Evolutionary conservation across 1,139 yeast genomes (phyloP), one percentile per base, ranked within the genome.

Genomic region (Suhomyces atakaporum): DNA sequence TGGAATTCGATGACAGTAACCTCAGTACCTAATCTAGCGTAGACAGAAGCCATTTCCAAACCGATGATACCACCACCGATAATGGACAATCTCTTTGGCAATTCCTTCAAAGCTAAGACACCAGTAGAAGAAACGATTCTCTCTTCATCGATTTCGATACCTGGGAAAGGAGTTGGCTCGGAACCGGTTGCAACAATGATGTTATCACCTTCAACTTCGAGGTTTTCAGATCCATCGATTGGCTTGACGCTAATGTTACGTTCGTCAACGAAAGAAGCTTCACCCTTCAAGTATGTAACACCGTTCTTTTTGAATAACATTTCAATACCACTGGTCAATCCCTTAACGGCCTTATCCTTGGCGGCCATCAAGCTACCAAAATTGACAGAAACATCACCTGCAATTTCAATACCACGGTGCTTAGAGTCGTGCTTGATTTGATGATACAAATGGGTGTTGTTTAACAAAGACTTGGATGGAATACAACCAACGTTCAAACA

Each of bases 51-150:
- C 97, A 94, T 92, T 74, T 94, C 99, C 54, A 94, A 79, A 60
- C 99, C 99, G 62, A 94, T 94, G 69, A 94, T 92, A 76, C 99
- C 98, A 69, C 97, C 99, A 64, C 99, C 99, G 56, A 94, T 92
- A 67, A 94, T 81, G 52, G 95, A 84, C 59, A 94, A 59, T 63
- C 79, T 82, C 77, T 94, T 88, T 64, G 99, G 97, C 46, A 89
- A 77, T 68, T 90, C 96, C 64, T 79, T 77, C 54, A 94, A 76
- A 29, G 84, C 69, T 42, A 94, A 73, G 41, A 89, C 87, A 56
- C 99, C 99, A 34, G 99, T 94, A 20, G 97, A 88, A 25, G 96
- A 77, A 44, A 94, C 97, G 52, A 94, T 94, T 73, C 95, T 82
- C 75, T 92, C 95, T 73, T 94, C 98, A 60, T 94, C 99, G 50